Percentiles rank a stretch among this genome's conserved stretches.
phyloP scores from a whole-genome alignment of 73 alveolate genomes.

The Breviolum minutum region DNA sequence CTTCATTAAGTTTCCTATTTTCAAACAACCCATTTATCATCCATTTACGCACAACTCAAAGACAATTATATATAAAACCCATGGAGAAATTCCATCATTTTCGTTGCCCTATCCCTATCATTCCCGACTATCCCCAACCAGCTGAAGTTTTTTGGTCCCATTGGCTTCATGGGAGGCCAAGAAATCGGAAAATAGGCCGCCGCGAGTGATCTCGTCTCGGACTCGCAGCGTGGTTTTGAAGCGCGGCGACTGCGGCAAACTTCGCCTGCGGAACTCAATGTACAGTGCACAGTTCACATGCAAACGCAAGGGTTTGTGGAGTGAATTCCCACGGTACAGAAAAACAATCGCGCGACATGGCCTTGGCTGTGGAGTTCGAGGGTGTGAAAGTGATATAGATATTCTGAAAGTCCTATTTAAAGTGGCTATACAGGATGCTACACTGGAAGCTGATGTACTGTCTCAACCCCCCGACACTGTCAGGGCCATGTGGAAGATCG shows the following conservation, averaged over 20 bases:
- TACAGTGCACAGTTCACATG: constrained; percentile 45
- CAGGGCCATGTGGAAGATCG: constrained; percentile 88
- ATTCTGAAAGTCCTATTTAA: not conserved
- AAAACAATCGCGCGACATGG: constrained; percentile 40
- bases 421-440: not conserved
- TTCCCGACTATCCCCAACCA: constrained; percentile 22
- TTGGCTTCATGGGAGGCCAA: constrained; percentile 39
- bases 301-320: not conserved
- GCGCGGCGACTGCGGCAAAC: no score
- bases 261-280: not conserved
- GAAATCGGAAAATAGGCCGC: constrained; percentile 27
- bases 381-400: not conserved
- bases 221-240: not conserved
- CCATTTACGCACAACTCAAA: not conserved
- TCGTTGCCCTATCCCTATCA: no score
- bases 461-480: not conserved
- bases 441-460: not conserved
- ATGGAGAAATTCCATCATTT: no score
- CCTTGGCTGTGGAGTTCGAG: not conserved
- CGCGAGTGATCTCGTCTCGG: not conserved
- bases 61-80: no score
- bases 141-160: constrained; percentile 49
- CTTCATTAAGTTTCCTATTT: no score
- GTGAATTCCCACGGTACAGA: not conserved
- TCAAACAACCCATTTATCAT: no score